Base-by-base conservation (phyloP, 2,329 filamentous ascomycete genomes). In the Metarhizium album region DNA sequence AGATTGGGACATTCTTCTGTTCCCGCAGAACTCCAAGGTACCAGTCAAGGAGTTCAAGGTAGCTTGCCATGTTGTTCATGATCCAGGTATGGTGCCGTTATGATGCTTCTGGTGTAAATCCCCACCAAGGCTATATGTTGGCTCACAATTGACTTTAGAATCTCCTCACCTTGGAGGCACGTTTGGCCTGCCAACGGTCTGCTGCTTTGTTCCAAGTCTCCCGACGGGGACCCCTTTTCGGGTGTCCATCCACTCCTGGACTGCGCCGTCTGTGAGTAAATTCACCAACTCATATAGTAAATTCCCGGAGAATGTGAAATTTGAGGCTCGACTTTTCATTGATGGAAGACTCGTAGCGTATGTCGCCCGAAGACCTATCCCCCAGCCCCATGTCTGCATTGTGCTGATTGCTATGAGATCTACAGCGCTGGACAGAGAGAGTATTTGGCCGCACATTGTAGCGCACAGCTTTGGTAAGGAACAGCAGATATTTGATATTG, bases 31-130 rank as follows among this genome's bases (percentile, higher is more conserved):
- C 54, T 82, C 75, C 58, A 83, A 81, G 59, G 64, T 85, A 13
- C 89, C 89, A 1, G 67, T 90, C 50, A 86, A 87, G 65, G 89
- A 94, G 67, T 95, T 93, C 74, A 84, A 82, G 62, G 87, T 87
- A 7, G 75, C 80, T 54, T 94, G 87, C 64, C 84, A 86, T 63
- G 80, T 84, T 31, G 76, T 83, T n/a, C 70, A 73, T 5, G 75
- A 79, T 60, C 52, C 63, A 46, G 72, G 73, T 73, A 57, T 54
- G 66, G 54, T 45, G 5, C 11, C 14, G 4, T 27, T 7, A n/a
- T 9, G 13, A 27, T 20, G 5, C 16, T 6, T 9, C 11, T 8
- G 22, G 2, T 1, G 3, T 14, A 9, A 11, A 35, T 13, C 33
- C 16, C 11, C 11, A 13, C 13, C 33, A 35, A 35, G 13, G 11